Percentiles rank a stretch among this genome's conserved stretches.
Conservation (phyloP, 495 filamentous ascomycete species). For the Usnea hakonensis region DNA sequence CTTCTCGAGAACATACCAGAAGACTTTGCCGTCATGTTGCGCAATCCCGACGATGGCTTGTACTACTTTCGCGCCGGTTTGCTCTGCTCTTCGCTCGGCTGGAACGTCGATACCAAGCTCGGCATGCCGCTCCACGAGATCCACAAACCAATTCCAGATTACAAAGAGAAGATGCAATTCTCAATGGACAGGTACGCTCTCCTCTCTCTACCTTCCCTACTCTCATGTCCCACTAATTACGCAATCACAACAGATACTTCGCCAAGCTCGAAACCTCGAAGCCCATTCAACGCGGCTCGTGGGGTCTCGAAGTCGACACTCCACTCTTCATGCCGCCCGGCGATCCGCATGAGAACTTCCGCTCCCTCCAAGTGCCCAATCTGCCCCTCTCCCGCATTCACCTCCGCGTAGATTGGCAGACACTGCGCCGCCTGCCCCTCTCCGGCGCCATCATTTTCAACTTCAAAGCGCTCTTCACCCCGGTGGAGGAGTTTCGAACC, state of each 20-base stretch:
- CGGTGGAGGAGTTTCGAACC: slow-evolving; percentile 59
- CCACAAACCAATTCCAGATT: slow-evolving; percentile 73
- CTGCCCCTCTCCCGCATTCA: slow-evolving; percentile 54
- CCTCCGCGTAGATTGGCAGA: slow-evolving; percentile 91
- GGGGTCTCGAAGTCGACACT: slow-evolving; percentile 71
- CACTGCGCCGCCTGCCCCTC: slow-evolving; percentile 71
- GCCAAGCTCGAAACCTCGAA: slow-evolving; percentile 64
- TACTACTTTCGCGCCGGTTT: slow-evolving; percentile 75
- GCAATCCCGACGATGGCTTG: slow-evolving; percentile 59
- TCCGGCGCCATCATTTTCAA: slow-evolving; percentile 76
- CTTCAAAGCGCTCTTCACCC: slow-evolving; percentile 86
- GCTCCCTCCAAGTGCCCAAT: slow-evolving; percentile 47
- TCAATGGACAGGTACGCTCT: slow-evolving; percentile 67
- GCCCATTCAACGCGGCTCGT: slow-evolving; percentile 81
- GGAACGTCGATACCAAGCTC: slow-evolving; percentile 71
- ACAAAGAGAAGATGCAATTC: slow-evolving; percentile 84
- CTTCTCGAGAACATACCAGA: slow-evolving; percentile 80
- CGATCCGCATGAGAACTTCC: slow-evolving; percentile 56
- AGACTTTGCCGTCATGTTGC: slow-evolving; percentile 76
- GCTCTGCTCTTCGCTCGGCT: slow-evolving; percentile 73
- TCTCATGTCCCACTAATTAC: background rate
- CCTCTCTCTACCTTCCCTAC: background rate
- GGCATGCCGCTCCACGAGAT: slow-evolving; percentile 66
- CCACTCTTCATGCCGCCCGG: slow-evolving; percentile 74
- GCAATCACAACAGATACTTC: slow-evolving; percentile 54